Base-by-base conservation (phyloP, 768 basidiomycete species). In the Pulveroboletus sp. region DNA sequence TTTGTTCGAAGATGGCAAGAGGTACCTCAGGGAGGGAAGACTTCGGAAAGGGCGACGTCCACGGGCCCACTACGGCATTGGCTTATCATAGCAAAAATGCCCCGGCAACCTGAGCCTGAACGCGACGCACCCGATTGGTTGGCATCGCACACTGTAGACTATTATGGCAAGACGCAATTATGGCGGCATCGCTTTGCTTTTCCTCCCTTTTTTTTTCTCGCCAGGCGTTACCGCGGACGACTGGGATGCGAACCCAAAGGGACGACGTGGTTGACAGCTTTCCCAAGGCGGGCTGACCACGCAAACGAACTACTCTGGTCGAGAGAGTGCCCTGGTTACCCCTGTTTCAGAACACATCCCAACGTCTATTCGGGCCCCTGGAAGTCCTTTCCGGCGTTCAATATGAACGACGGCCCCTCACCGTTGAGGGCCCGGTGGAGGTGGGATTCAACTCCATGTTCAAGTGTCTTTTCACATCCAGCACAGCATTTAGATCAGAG, bases 131-230 rank as follows among this genome's bases (percentile, higher is more conserved):
- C 41, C 41, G 42, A 47, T 47, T 37, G 26, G 31, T 43, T 38
- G 36, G 19, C 27, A 17, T 23, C 54, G 47, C n/a, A 17, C 22
- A 51, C 20, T 43, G 46, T 10, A 32, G 29, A 48, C 45, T 4
- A 24, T 64, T 67, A 53, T 60, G 63, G 61, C 23, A 59, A 49
- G 1, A 22, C 34, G 45, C 49, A 54, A 65, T 65, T 60, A 65
- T 56, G 35, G 59, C 53, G 61, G 52, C 52, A 55, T 60, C 52
- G 55, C 58, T 43, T 56, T 55, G 23, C 45, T 45, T 46, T 54
- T 47, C 22, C 16, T 30, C 20, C 9, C 22, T 19, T 37, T 45
- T 23, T 23, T 16, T 26, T 12, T 29, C 35, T 26, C 43, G 43
- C 43, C 35, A 30, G 54, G 60, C 47, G 50, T 50, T 57, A 57